Conservation (phyloP, 176 grass and related monocot genomes). For the Bromus sterilis region DNA sequence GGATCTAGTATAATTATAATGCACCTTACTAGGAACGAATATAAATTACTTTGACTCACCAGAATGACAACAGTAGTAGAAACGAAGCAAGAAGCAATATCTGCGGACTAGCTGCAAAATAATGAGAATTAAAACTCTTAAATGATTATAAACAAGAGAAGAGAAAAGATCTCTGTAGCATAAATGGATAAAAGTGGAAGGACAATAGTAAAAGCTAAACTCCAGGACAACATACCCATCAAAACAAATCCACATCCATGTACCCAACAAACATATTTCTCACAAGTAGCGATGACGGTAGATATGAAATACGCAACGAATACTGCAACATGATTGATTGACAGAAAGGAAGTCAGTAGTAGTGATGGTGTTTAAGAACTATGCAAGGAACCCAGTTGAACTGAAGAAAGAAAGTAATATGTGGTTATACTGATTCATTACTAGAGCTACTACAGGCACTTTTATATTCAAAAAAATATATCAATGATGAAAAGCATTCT, state of each 20-base stretch:
- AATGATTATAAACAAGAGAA: constrained; percentile 13
- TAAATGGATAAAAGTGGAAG: constrained; percentile 18
- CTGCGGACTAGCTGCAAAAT: constrained; percentile 75
- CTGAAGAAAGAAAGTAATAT: background rate
- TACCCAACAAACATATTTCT: constrained; percentile 85
- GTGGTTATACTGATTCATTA: background rate
- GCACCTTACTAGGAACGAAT: background rate
- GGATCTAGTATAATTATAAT: background rate
- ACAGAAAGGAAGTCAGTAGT: constrained; percentile 27
- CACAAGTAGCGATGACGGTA: constrained; percentile 73
- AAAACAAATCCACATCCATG: constrained; percentile 93
- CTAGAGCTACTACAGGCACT: background rate
- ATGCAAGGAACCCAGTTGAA: constrained; percentile 33
- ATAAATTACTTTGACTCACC: constrained; percentile 40
- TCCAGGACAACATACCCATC: constrained; percentile 68
- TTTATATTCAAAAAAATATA: background rate
- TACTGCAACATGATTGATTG: constrained; percentile 37
- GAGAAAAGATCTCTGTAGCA: background rate
- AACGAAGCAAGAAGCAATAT: constrained; percentile 91
- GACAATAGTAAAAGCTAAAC: constrained; percentile 25
- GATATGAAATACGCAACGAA: constrained; percentile 65
- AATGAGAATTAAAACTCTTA: constrained; percentile 31
- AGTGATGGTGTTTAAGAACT: constrained; percentile 35
- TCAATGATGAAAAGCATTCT: background rate
- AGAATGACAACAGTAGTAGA: constrained; percentile 82